Percentiles rank a stretch among this genome's conserved stretches.
These are phyloP conservation scores for Beauveria varroae DNA, from an alignment of 2,329 filamentous ascomycete genomes.

Conservation along the genomic window DNA sequence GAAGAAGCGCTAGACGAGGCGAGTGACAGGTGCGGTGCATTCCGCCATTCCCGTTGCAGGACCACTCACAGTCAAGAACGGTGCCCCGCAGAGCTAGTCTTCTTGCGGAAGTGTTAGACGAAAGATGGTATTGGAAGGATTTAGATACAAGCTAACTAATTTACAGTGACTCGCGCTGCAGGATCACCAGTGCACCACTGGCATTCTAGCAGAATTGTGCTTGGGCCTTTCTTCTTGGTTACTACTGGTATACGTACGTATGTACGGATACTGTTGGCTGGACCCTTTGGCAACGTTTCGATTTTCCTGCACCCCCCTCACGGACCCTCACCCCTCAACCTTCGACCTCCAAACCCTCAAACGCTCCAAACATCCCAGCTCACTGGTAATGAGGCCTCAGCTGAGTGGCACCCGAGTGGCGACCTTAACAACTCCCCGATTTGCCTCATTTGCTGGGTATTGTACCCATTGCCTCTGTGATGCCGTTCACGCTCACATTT, in stretches of 20 bases:
- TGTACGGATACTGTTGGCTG: too few species aligned
- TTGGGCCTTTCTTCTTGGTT: too few species aligned
- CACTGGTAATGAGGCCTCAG: constrained; percentile 3
- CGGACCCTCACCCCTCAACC: too few species aligned
- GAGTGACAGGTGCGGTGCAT: constrained; percentile 8
- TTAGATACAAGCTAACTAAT: too few species aligned
- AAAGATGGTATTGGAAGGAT: neutral
- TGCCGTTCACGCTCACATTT: neutral
- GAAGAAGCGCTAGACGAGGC: neutral
- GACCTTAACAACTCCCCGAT: neutral
- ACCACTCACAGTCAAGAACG: neutral
- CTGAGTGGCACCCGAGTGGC: constrained; percentile 5
- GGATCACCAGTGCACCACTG: neutral
- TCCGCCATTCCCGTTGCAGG: constrained; percentile 4
- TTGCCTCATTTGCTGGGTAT: neutral
- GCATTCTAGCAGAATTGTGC: neutral
- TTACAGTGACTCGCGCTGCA: neutral
- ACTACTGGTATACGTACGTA: too few species aligned
- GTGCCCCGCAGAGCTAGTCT: neutral
- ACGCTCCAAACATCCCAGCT: neutral
- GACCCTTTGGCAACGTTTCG: too few species aligned
- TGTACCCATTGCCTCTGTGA: constrained; percentile 6
- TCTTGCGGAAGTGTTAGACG: constrained; percentile 4
- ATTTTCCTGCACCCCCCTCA: too few species aligned
- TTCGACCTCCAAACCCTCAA: too few species aligned